Base-by-base conservation (phyloP, 495 filamentous ascomycete species). In the Tetracladium marchalianum region DNA sequence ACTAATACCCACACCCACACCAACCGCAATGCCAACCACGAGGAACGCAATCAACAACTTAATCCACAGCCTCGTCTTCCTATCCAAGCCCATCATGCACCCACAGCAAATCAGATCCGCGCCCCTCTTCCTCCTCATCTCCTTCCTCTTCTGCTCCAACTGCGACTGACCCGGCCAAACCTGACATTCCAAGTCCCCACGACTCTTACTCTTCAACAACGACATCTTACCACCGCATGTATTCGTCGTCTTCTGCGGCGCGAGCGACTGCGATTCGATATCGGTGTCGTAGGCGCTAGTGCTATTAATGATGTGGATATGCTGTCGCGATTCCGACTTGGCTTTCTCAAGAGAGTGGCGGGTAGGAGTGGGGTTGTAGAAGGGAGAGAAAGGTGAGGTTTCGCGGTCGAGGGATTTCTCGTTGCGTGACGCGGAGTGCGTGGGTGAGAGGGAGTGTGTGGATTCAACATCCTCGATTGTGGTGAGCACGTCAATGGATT, bases 1-100 rank as follows among this genome's bases (percentile, higher is more conserved):
- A 4, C 70, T 76, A 44, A 84, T 80, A 7, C 80, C 80, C 47
- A 84, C 53, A 17, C 77, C 78, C 37, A 84, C 66, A 1, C 72
- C 78, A 11, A 81, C 71, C 54, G 78, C 78, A 17, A 66, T 65
- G 2, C 70, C 80, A n/a, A 82, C 59, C 4, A 77, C 65, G 16
- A 80, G 43, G 13, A 82, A 48, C 0, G 74, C 77, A 35, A 82
- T 67, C 16, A 70, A 51, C 5, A 73, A 63, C 56, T 82, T 76
- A 18, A 73, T 52, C 12, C 57, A 57, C 43, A 80, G 58, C 22
- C 65, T 66, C 54, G 80, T 75, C 53, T 61, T 68, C 54, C 61
- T 69, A 32, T 53, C 70, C 55, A 82, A 52, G 3, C 56, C 61
- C 9, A 53, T 56, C 63, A 77, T 72, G 7, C 31, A 46, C 15